Conservation (phyloP, 192 early-diverging fungal species). For the Coemansia sp. region DNA sequence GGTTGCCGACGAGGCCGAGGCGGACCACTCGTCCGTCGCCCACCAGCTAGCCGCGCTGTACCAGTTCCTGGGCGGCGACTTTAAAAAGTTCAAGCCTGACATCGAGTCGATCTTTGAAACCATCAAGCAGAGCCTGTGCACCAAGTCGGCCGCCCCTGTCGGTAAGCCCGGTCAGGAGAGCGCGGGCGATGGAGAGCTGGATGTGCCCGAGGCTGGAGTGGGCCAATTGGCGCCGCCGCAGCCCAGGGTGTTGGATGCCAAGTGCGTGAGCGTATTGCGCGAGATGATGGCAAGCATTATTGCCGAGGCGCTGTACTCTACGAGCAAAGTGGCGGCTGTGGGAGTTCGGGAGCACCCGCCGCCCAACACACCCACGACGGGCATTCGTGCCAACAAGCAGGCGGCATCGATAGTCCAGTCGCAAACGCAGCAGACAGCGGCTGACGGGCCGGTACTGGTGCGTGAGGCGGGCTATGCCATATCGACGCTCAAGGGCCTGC, state of each 20-base stretch:
- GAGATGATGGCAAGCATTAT: conserved; percentile 49
- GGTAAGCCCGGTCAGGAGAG: background rate
- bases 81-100: conserved; percentile 51
- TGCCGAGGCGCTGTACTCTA: conserved; percentile 47
- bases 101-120: conserved; percentile 47
- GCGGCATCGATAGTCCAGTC: background rate
- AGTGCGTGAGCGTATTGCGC: conserved; percentile 24
- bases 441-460: background rate
- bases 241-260: conserved; percentile 10
- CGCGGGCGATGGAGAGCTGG: background rate
- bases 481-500: conserved; percentile 50
- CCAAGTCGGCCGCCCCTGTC: background rate
- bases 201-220: background rate
- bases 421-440: conserved; percentile 2
- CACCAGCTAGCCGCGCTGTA: conserved; percentile 51
- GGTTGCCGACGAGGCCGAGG: conserved; percentile 12
- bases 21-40: conserved; percentile 40
- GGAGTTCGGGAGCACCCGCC: conserved; percentile 22
- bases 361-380: conserved; percentile 17
- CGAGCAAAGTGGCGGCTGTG: conserved; percentile 21
- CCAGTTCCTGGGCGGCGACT: conserved; percentile 53
- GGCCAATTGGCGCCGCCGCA: background rate
- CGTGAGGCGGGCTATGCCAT: conserved; percentile 30
- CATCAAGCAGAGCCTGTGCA: conserved; percentile 27
- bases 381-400: conserved; percentile 5